Percentiles rank a stretch among this genome's conserved stretches.
These are phyloP conservation scores for Thielaviopsis punctulata DNA, from an alignment of 2,329 filamentous ascomycete genomes.

Conservation along the genomic window DNA sequence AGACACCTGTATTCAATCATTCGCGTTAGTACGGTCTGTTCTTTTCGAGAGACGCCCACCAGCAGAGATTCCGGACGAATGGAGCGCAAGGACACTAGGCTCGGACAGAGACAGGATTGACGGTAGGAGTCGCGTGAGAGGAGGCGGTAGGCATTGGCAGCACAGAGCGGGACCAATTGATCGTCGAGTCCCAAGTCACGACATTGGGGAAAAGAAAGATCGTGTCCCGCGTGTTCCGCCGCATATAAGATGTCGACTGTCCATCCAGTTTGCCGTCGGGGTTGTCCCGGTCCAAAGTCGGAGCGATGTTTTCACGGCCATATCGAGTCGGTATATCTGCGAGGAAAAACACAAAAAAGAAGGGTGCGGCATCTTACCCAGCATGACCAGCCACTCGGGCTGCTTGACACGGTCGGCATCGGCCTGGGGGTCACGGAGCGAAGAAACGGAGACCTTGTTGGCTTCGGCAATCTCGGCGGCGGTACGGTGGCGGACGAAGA, in stretches of 20 bases:
- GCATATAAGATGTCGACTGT: background rate
- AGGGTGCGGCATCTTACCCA: constrained; percentile 43
- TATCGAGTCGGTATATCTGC: background rate
- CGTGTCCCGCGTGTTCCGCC: background rate
- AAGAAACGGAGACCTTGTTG: constrained; percentile 67
- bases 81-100: background rate
- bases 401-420: constrained; percentile 93
- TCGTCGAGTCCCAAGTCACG: background rate
- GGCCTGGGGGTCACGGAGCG: constrained; percentile 77
- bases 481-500: constrained; percentile 98
- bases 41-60: too few relatives aligned
- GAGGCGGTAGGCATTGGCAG: background rate
- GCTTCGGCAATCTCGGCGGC: constrained; percentile 84
- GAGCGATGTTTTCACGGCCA: too few relatives aligned
- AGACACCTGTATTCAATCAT: constrained; percentile 51
- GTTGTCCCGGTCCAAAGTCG: background rate
- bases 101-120: background rate
- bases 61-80: background rate
- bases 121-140: background rate
- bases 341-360: too few relatives aligned
- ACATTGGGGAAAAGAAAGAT: background rate
- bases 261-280: background rate
- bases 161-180: background rate
- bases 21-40: background rate
- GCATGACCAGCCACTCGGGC: constrained; percentile 97